phyloP scores from a whole-genome alignment of 2,329 filamentous ascomycete genomes.

The Boeremia lycopersici region DNA sequence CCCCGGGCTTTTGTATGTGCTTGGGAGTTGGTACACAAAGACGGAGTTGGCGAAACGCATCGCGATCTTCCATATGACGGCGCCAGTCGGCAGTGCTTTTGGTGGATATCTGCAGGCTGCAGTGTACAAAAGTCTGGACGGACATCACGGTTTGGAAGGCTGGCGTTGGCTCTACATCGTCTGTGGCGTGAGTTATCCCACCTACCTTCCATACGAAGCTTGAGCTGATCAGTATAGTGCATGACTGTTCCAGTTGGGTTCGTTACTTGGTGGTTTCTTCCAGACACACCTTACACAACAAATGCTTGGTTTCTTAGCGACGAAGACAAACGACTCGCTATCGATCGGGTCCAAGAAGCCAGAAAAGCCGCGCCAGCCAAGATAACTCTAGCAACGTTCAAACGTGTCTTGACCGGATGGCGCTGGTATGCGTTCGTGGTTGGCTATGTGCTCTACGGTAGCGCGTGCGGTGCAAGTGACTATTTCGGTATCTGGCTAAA shows the following conservation, averaged over 20 bases:
- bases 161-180: constrained; percentile 4
- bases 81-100: not conserved
- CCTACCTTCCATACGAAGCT: not conserved
- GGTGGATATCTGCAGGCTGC: constrained; percentile 6
- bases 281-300: constrained; percentile 1
- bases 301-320: not conserved
- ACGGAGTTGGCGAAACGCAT: not conserved
- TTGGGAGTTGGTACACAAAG: constrained; percentile 1
- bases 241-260: constrained; percentile 3
- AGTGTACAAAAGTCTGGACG: constrained; percentile 3
- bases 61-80: constrained; percentile 1
- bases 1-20: not conserved
- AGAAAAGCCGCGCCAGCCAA: not conserved
- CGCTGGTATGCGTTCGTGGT: constrained; percentile 1
- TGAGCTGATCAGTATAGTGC: not conserved
- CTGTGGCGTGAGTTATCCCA: not conserved
- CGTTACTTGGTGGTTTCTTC: not conserved
- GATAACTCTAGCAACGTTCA: not conserved
- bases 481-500: constrained; percentile 5
- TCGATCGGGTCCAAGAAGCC: not conserved
- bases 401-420: constrained; percentile 1
- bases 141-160: not conserved
- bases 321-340: not conserved
- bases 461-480: constrained; percentile 1
- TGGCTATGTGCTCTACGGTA: constrained; percentile 3